Conservation (phyloP, 768 basidiomycete genomes). For the Boletus sp. region DNA sequence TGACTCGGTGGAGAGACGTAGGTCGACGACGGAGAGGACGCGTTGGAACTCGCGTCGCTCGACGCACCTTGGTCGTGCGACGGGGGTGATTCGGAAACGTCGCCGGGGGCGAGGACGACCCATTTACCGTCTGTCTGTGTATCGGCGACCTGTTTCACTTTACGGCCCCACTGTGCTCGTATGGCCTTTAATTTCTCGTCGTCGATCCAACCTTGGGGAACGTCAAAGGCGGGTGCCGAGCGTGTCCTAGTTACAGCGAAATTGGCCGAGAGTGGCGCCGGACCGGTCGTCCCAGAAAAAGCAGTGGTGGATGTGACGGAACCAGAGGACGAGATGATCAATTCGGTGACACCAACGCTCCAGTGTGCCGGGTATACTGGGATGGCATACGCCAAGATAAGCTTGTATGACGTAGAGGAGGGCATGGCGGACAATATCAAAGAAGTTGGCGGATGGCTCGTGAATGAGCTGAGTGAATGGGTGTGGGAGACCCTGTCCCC, state of each 20-base stretch:
- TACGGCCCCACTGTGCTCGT: constrained; percentile 78
- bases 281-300: constrained; percentile 4
- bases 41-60: constrained; percentile 18
- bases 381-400: constrained; percentile 70
- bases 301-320: constrained; percentile 7
- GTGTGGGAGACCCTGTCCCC: constrained; percentile 48
- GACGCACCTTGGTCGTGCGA: constrained; percentile 14
- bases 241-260: constrained; percentile 58
- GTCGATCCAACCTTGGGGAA: constrained; percentile 73
- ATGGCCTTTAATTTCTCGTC: constrained; percentile 57
- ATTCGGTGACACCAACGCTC: constrained; percentile 74
- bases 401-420: constrained; percentile 59
- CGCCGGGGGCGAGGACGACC: constrained; percentile 71
- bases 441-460: constrained; percentile 76
- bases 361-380: constrained; percentile 83
- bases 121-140: constrained; percentile 85
- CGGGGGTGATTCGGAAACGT: constrained; percentile 24
- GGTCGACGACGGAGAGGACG: constrained; percentile 26
- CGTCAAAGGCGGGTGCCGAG: constrained; percentile 65
- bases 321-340: constrained; percentile 52
- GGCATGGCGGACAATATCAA: constrained; percentile 68
- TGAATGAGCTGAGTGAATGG: constrained; percentile 73
- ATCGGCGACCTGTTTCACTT: constrained; percentile 66
- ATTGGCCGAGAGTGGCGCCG: constrained; percentile 25
- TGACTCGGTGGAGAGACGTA: constrained; percentile 39